A percentile compares a stretch with the other conserved stretches of the same genome.
Conservation (phyloP, 2,329 filamentous ascomycete species). For the Aspergillus fijiensis region DNA sequence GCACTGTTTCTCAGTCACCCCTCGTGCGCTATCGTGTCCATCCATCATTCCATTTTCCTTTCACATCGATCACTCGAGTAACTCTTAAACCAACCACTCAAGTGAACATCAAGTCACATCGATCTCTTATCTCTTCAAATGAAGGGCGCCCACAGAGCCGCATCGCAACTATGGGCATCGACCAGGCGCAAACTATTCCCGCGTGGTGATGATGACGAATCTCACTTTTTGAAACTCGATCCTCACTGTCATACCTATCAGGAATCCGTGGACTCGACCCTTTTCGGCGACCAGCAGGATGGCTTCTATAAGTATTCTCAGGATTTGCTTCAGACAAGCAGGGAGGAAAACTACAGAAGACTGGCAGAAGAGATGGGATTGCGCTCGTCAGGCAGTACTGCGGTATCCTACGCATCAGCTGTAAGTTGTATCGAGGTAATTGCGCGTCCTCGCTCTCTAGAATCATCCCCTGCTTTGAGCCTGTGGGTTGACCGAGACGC, state of each 20-base stretch:
- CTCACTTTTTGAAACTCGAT: background rate
- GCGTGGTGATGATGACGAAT: slow-evolving; percentile 10
- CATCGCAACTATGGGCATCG: slow-evolving; percentile 19
- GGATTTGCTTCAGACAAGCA: slow-evolving; percentile 11
- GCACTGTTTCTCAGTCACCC: no score
- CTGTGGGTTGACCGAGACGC: slow-evolving; percentile 1
- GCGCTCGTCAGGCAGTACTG: slow-evolving; percentile 19
- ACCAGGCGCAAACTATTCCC: slow-evolving; percentile 20
- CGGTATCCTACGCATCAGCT: slow-evolving; percentile 21
- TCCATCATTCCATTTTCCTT: background rate
- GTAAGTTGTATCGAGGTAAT: slow-evolving; percentile 13
- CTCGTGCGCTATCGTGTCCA: background rate
- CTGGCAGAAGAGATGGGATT: background rate
- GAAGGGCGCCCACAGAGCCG: slow-evolving; percentile 12
- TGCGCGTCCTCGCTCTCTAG: background rate
- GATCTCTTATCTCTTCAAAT: slow-evolving; percentile 2
- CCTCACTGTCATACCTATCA: slow-evolving; percentile 1
- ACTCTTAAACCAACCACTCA: background rate
- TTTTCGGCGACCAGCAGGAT: slow-evolving; percentile 18
- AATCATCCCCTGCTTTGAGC: background rate
- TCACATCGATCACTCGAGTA: background rate
- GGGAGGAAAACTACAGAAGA: slow-evolving; percentile 8
- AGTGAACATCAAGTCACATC: background rate
- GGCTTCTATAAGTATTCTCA: slow-evolving; percentile 27
- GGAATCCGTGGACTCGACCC: slow-evolving; percentile 4